Evolutionary conservation across 2,329 filamentous ascomycete species (phyloP), one percentile per base, ranked within the genome.

Genomic region (Tolypocladium paradoxum): DNA sequence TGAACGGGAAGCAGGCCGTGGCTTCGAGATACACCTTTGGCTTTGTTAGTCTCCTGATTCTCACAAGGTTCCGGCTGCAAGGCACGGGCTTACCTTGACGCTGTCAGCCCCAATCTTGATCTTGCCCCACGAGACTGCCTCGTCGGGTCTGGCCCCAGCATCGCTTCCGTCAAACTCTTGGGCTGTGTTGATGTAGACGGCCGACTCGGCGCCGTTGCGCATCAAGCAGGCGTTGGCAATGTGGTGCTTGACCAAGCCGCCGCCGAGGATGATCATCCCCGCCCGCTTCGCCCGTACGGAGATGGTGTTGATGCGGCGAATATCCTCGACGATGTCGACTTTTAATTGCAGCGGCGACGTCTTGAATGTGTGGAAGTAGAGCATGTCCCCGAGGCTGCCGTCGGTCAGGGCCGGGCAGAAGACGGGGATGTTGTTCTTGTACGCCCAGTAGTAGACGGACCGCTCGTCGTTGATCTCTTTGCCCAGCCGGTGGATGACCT

Each of bases 151-250:
- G 4, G 93, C 93, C 1, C 93, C 93, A 0, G 93, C 92, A 72
- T 99, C 93, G 62, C 90, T 96, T 3, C 93, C 93, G 67, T 99
- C 93, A 66, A 96, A 99, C 68, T 99, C 93, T 68, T 96, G 90
- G 0, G 84, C 93, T 1, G 93, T 99, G 70, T 99, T 99, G 70
- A 99, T 90, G 68, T 96, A 99, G 1, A 99, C 93, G 2, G 93
- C 93, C 57, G 88, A 92, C 69, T 99, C 93, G 18, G 93, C 93
- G 2, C 93, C 93, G 64, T 99, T 99, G 49, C 93, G 83, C 93
- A 99, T 97, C 62, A 99, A 70, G 62, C 90, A 96, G 2, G 93
- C 93, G 68, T 99, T 99, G 50, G 93, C 91, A 65, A 99, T 97
- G 69, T 99, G 93, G 65, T 99, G 93, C 74, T 99, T 99, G 63